These are phyloP conservation scores for Scheffersomyces segobiensis DNA, from an alignment of 1,139 yeast species.

Conservation along the genomic window DNA sequence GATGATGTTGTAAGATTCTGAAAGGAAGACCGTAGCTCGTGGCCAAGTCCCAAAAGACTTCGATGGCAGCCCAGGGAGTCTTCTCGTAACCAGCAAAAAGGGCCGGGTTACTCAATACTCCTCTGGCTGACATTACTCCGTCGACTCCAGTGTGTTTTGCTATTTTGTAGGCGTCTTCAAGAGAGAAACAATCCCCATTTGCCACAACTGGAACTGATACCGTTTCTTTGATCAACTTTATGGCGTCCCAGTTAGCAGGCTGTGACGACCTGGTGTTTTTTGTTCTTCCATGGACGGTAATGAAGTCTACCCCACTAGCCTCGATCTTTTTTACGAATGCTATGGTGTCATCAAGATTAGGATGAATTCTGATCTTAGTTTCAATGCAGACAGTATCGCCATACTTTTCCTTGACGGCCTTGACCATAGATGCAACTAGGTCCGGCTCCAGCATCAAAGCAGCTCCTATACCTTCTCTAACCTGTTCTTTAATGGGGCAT, in stretches of 20 bases:
- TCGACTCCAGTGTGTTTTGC: conserved; percentile 71
- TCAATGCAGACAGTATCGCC: conserved; percentile 75
- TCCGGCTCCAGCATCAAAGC: conserved; percentile 87
- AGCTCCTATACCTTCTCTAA: conserved; percentile 95
- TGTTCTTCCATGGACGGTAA: conserved; percentile 93
- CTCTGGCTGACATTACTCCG: conserved; percentile 96
- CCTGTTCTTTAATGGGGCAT: conserved; percentile 94
- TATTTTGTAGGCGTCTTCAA: conserved; percentile 63
- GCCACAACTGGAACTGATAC: conserved; percentile 85
- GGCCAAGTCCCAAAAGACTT: conserved; percentile 75
- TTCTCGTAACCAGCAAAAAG: conserved; percentile 68
- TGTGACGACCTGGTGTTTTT: conserved; percentile 79
- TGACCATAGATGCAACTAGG: conserved; percentile 79
- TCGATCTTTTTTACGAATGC: conserved; percentile 73
- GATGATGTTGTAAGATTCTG: conserved; percentile 81
- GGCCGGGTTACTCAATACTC: conserved; percentile 83
- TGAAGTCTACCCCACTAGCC: conserved; percentile 86
- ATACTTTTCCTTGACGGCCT: conserved; percentile 72
- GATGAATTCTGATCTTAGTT: conserved; percentile 88
- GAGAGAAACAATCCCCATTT: conserved; percentile 86
- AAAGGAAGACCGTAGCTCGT: conserved; percentile 83
- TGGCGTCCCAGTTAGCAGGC: conserved; percentile 84
- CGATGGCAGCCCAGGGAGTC: conserved; percentile 92
- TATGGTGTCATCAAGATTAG: conserved; percentile 69
- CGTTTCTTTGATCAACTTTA: conserved; percentile 58